Base-by-base conservation (phyloP, 2,329 filamentous ascomycete genomes). In the Monosporascus sp. region DNA sequence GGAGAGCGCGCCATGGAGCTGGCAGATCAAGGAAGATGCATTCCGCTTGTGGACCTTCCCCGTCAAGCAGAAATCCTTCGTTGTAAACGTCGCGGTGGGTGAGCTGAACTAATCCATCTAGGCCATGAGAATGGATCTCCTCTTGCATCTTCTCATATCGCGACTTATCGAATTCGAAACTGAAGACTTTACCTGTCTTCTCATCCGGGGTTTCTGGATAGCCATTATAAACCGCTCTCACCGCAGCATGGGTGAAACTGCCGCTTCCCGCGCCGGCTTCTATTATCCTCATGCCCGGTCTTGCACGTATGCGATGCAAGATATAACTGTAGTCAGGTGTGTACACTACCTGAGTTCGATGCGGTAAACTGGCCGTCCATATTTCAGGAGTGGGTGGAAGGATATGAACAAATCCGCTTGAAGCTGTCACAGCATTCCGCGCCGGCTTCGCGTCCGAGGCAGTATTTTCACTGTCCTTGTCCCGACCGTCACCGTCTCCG, bases 251-350 rank as follows among this genome's bases (percentile, higher is more conserved):
- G 1, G 88, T 92, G 63, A 94, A 94, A 63, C 87, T 91, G 7
- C 89, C 89, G 65, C 88, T 92, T 6, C 89, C 89, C 1, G 88
- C 85, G 35, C 89, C 89, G 3, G 89, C 89, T 68, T 94, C 89
- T 52, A 94, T 91, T 37, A 94, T 74, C 20, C 78, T 80, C 46
- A 83, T 80, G 5, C 90, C 89, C 0, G 89, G 89, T 20, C 87
- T 75, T 5, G 87, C 88, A 35, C 87, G 81, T 62, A 94, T 80
- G 37, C 88, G 79, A 63, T 92, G 88, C 11, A 94, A 75, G 48
- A 94, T 83, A 65, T 91, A 94, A 72, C 89, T 92, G 71, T 91
- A 92, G 68, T 94, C 89, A 17, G 89, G 88, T 0, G 88, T 92
- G 68, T 94, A 94, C 50, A 94, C 89, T 38, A 94, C 89, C 66